phyloP scores from a whole-genome alignment of 2,329 filamentous ascomycete species.

The Neocatenulostroma microsporum region DNA sequence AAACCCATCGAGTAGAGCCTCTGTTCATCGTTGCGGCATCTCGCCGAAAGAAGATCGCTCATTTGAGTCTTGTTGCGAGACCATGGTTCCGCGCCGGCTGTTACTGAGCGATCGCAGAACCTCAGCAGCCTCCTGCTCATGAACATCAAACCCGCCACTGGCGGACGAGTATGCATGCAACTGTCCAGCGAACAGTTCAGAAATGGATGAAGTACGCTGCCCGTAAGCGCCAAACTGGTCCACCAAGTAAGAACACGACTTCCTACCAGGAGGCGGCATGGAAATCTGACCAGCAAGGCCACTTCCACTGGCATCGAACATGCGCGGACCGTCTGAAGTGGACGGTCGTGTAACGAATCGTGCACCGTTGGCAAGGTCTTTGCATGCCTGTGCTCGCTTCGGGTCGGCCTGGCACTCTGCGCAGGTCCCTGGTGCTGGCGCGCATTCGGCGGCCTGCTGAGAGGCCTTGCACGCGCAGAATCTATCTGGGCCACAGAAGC shows the following conservation, averaged over 20 bases:
- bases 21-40: too few species aligned
- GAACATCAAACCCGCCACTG: constrained; percentile 13
- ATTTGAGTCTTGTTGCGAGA: too few species aligned
- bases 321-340: too few species aligned
- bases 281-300: too few species aligned
- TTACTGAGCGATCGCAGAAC: constrained; percentile 11
- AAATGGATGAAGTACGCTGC: constrained; percentile 9
- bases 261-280: too few species aligned
- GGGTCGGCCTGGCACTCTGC: constrained; percentile 22
- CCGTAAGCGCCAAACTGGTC: constrained; percentile 5
- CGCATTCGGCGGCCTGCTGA: constrained; percentile 1
- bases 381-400: constrained; percentile 19
- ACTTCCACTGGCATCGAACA: too few species aligned
- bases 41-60: too few species aligned
- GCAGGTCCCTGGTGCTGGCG: constrained; percentile 22
- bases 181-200: constrained; percentile 10
- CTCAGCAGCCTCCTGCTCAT: constrained; percentile 16
- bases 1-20: too few species aligned
- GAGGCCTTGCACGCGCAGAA: constrained; percentile 20
- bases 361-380: constrained; percentile 7
- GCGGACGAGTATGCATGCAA: constrained; percentile 10
- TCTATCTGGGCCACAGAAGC: constrained; percentile 23
- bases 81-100: too few species aligned
- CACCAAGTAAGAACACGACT: constrained; percentile 13
- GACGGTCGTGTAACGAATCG: not conserved